Conservation (phyloP, 2,329 filamentous ascomycete species). For the Venturia carpophila region DNA sequence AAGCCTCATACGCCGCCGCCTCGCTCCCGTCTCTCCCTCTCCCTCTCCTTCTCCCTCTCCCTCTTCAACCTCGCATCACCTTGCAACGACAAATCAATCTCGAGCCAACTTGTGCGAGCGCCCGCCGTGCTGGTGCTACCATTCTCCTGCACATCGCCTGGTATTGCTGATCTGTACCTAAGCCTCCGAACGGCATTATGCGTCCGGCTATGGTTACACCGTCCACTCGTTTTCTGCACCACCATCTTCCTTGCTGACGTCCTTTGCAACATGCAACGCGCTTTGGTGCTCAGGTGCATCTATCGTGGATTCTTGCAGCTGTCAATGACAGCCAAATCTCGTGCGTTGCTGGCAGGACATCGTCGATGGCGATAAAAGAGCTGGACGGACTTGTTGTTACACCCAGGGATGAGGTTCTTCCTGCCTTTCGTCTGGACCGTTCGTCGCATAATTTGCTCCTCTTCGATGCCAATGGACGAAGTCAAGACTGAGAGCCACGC, state of each 20-base stretch:
- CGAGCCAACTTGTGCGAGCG: neutral
- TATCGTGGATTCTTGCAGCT: conserved; percentile 13
- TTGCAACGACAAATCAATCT: neutral
- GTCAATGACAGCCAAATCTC: conserved; percentile 13
- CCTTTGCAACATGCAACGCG: conserved; percentile 5
- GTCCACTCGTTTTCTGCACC: neutral
- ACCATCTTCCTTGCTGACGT: neutral
- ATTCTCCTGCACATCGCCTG: conserved; percentile 5
- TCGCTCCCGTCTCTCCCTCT: neutral
- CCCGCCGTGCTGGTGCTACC: neutral
- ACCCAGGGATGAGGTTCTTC: neutral
- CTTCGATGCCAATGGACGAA: conserved; percentile 11
- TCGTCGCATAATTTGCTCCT: conserved; percentile 1
- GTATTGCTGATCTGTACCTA: neutral
- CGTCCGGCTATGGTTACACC: conserved; percentile 6
- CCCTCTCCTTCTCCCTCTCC: neutral
- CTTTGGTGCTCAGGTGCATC: neutral
- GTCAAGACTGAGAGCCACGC: conserved; percentile 11
- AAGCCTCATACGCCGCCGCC: too few species aligned
- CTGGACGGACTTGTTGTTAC: conserved; percentile 11
- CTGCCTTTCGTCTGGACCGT: neutral
- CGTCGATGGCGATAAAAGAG: conserved; percentile 5
- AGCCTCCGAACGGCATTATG: neutral
- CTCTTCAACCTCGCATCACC: neutral
- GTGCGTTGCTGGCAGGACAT: neutral